phyloP scores from a whole-genome alignment of 495 filamentous ascomycete genomes.

The Parmelia sp. region DNA sequence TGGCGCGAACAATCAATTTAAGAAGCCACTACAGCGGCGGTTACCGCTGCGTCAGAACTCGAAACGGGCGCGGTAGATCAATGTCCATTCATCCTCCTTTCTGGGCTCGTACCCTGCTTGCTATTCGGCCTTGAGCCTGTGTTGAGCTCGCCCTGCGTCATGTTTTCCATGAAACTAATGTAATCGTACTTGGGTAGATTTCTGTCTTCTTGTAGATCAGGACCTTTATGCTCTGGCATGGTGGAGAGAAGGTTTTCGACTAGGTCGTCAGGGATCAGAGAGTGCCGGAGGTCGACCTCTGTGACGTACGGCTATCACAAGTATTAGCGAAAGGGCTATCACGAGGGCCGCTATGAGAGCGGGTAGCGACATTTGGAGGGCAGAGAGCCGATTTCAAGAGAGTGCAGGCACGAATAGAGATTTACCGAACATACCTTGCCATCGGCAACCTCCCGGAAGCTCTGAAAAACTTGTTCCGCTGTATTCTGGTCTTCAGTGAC shows the following conservation, averaged over 20 bases:
- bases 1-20: background rate
- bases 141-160: conserved; percentile 37
- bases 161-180: conserved; percentile 83
- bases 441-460: conserved; percentile 93
- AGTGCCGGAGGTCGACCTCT: conserved; percentile 91
- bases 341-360: background rate
- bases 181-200: conserved; percentile 82
- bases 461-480: conserved; percentile 95
- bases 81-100: conserved; percentile 1
- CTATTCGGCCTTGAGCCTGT: background rate
- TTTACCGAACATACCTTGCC: conserved; percentile 61
- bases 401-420: background rate
- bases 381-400: background rate
- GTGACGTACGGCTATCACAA: conserved; percentile 75
- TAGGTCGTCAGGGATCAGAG: conserved; percentile 87
- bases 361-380: background rate
- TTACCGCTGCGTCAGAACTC: too few relatives aligned
- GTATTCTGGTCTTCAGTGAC: conserved; percentile 98
- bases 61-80: background rate
- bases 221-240: conserved; percentile 74
- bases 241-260: conserved; percentile 85
- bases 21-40: background rate
- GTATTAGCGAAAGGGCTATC: background rate
- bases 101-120: background rate
- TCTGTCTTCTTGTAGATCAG: conserved; percentile 71